Percentiles rank a stretch among this genome's conserved stretches.
phyloP scores from a whole-genome alignment of 1,139 yeast genomes.

The Suhomyces taliae region DNA sequence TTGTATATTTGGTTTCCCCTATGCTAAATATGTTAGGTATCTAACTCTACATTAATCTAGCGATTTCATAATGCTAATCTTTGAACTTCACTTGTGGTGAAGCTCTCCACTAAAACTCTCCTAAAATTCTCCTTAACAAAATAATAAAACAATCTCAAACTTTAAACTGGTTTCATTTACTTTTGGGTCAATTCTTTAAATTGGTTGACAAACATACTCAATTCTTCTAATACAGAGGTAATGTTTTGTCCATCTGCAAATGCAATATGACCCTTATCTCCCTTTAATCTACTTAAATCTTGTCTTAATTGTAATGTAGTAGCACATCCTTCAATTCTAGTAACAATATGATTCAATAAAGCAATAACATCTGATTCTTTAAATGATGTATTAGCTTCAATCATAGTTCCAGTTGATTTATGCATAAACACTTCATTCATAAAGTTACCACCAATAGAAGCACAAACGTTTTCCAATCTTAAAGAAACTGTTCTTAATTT shows the following conservation, averaged over 20 bases:
- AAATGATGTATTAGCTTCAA: constrained; percentile 25
- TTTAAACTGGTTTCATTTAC: too few relatives aligned
- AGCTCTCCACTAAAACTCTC: too few relatives aligned
- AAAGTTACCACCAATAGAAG: constrained; percentile 26
- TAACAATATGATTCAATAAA: constrained; percentile 61
- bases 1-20: too few relatives aligned
- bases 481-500: constrained; percentile 49
- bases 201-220: constrained; percentile 13
- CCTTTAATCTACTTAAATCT: constrained; percentile 26
- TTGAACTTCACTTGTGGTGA: too few relatives aligned
- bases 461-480: constrained; percentile 51
- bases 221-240: constrained; percentile 28
- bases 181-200: constrained; percentile 6
- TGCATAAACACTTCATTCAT: constrained; percentile 30
- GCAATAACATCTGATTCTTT: constrained; percentile 41
- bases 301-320: constrained; percentile 37
- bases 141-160: too few relatives aligned
- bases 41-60: too few relatives aligned
- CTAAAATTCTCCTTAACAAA: too few relatives aligned
- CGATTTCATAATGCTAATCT: too few relatives aligned
- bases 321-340: constrained; percentile 61
- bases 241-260: constrained; percentile 25
- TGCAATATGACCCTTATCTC: constrained; percentile 25
- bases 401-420: constrained; percentile 27
- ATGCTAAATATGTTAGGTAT: too few relatives aligned